Base-by-base conservation (phyloP, 208 protist genomes). In the Trypanosoma melophagium region DNA sequence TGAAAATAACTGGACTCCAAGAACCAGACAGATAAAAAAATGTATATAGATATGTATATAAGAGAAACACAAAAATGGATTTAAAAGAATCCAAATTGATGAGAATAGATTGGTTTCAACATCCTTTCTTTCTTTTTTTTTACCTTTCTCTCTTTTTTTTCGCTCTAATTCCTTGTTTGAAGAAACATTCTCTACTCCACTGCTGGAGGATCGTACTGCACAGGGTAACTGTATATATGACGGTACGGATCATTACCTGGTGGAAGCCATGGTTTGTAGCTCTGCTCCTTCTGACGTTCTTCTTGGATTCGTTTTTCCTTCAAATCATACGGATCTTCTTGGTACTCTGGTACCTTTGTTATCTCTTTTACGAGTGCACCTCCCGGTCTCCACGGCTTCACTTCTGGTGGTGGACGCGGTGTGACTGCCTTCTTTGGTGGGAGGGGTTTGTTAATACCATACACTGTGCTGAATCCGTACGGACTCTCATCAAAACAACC, bases 271-370 rank as follows among this genome's bases (percentile, higher is more conserved):
- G 87, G 55, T 70, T 93, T 92, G 72, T 89, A 83, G 16, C 70
- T 42, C 44, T 83, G 75, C 66, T 95, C 84, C 76, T 73, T 73
- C 71, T 80, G 71, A 40, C 78, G 74, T 61, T 76, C 68, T 72
- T 89, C 81, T 14, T 83, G 86, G 28, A 81, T 50, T 53, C 64
- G 76, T 49, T 79, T 79, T 70, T 95, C 92, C 77, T 96, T 95
- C 50, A 90, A 63, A 24, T 97, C 86, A 61, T 86, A 84, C 28
- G 93, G 93, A 65, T 97, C 93, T 74, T 96, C 90, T 66, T 89
- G 81, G 60, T 97, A 97, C 76, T 94, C 86, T 4, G 89, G 89
- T 62, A 74, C 78, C 47, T 85, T 81, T 24, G 80, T 86, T 24
- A 93, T 79, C 8, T 92, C 83, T 54, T 79, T 87, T 50, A 77